These are phyloP conservation scores for Cyphellophora attinorum DNA, from an alignment of 2,329 filamentous ascomycete species.

Conservation along the genomic window DNA sequence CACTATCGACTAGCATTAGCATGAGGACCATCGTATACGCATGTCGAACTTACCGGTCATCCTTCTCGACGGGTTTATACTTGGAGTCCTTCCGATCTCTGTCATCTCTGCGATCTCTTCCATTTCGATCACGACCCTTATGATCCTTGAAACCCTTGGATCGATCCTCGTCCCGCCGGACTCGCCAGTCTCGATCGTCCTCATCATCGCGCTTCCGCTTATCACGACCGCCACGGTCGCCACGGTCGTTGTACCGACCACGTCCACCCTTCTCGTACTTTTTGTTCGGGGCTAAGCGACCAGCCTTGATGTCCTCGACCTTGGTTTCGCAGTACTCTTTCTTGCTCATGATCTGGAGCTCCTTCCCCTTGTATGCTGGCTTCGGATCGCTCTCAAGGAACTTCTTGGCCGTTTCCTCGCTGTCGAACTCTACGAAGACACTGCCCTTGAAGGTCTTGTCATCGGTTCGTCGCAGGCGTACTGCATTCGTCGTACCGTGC, in stretches of 20 bases:
- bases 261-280: conserved; percentile 38
- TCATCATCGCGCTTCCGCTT: conserved; percentile 10
- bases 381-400: conserved; percentile 73
- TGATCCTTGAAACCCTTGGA: conserved; percentile 29
- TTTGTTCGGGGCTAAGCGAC: conserved; percentile 53
- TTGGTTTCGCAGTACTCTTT: conserved; percentile 76
- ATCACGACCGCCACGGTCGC: conserved; percentile 21
- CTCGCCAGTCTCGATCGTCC: conserved; percentile 32
- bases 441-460: conserved; percentile 83
- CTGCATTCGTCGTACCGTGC: conserved; percentile 67
- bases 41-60: conserved; percentile 28
- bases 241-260: conserved; percentile 21
- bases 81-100: conserved; percentile 20
- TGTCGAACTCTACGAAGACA: conserved; percentile 86
- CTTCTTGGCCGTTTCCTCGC: conserved; percentile 65
- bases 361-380: conserved; percentile 73
- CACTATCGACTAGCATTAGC: conserved; percentile 24
- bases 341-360: conserved; percentile 80
- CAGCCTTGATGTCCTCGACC: conserved; percentile 59
- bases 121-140: too few species aligned
- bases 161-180: conserved; percentile 34
- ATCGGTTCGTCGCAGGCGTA: conserved; percentile 74
- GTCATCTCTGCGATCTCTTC: too few species aligned
- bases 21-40: conserved; percentile 2
- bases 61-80: conserved; percentile 24